Evolutionary conservation across 495 filamentous ascomycete species (phyloP).

Genomic region (Jackrogersella multiformis): DNA sequence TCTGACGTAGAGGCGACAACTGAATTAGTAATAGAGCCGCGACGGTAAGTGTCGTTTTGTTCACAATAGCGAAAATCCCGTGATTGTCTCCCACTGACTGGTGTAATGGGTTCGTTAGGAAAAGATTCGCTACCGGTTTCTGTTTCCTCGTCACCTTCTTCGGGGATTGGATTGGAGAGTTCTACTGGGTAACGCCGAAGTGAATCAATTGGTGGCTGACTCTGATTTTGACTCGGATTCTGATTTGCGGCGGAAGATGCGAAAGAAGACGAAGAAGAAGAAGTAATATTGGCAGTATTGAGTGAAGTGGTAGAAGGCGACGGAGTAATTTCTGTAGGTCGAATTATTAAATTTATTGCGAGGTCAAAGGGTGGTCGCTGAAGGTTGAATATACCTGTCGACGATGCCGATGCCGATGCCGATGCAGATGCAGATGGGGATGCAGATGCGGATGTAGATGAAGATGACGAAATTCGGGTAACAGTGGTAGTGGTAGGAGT

Average conservation of each 20-base stretch:
- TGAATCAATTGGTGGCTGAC: conserved; percentile 38
- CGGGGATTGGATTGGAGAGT: conserved; percentile 53
- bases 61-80: conserved; percentile 58
- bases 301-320: conserved; percentile 33
- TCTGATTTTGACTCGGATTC: conserved; percentile 17
- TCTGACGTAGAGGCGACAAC: conserved; percentile 25
- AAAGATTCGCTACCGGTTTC: conserved; percentile 56
- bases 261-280: conserved; percentile 2
- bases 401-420: conserved; percentile 18
- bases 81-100: conserved; percentile 60
- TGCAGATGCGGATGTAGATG: not conserved
- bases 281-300: conserved; percentile 17
- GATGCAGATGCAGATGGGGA: conserved; percentile 1
- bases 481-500: conserved; percentile 13
- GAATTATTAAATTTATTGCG: conserved; percentile 39
- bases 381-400: conserved; percentile 43
- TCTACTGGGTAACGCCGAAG: conserved; percentile 55
- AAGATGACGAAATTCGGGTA: conserved; percentile 32
- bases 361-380: conserved; percentile 21
- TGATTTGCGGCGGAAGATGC: not conserved
- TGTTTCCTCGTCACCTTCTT: conserved; percentile 59
- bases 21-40: conserved; percentile 47
- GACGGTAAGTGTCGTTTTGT: conserved; percentile 51
- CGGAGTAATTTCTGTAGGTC: conserved; percentile 37
- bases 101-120: conserved; percentile 59